phyloP scores from a whole-genome alignment of 352 stramenopile genomes.

The Pythium myriotylum region DNA sequence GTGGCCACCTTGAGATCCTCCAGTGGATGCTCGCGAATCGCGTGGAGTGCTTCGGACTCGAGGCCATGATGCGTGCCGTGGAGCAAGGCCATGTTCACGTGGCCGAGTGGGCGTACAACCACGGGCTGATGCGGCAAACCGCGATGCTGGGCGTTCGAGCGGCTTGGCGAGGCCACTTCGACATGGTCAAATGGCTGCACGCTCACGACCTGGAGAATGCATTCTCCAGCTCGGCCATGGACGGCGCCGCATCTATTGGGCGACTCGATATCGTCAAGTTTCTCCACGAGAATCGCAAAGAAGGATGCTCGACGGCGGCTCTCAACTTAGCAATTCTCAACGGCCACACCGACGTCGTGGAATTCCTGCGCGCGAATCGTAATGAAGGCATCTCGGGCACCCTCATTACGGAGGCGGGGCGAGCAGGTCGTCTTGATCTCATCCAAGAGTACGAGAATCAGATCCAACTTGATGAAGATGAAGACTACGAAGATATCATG shows the following conservation, averaged over 20 bases:
- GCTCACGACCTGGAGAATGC: conserved; percentile 19
- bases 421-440: conserved; percentile 25
- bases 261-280: conserved; percentile 29
- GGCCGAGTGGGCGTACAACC: conserved; percentile 20
- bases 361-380: conserved; percentile 22
- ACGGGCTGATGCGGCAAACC: conserved; percentile 20
- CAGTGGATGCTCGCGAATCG: conserved; percentile 27
- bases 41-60: conserved; percentile 23
- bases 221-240: conserved; percentile 24
- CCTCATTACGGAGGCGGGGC: conserved; percentile 18
- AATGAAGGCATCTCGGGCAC: conserved; percentile 32
- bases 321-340: conserved; percentile 26
- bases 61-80: conserved; percentile 26
- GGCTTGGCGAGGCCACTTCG: conserved; percentile 26
- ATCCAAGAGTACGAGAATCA: conserved; percentile 30
- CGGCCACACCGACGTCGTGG: conserved; percentile 26
- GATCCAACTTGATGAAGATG: conserved; percentile 23
- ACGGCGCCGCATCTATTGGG: conserved; percentile 23
- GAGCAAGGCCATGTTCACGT: conserved; percentile 29
- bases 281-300: conserved; percentile 25
- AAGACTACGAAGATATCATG: conserved; percentile 29
- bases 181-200: conserved; percentile 33
- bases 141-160: conserved; percentile 19
- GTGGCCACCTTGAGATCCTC: conserved; percentile 29
- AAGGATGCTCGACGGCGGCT: conserved; percentile 29